These are phyloP conservation scores for Pisolithus microcarpus DNA, from an alignment of 768 basidiomycete genomes.

Conservation along the genomic window DNA sequence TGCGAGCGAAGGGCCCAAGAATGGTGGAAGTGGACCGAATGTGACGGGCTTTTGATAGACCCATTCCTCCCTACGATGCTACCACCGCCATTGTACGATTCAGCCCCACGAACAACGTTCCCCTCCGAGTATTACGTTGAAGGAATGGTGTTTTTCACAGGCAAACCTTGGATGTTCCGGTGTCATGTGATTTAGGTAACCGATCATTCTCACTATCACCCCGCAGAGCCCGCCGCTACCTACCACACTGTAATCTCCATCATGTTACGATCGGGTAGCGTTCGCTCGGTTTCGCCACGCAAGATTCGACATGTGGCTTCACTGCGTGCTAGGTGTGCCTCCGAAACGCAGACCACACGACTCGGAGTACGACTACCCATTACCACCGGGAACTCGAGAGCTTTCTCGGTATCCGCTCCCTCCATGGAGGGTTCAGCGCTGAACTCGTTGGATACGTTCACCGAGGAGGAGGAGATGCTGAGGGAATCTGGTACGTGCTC, in stretches of 20 bases:
- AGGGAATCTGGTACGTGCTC: conserved; percentile 70
- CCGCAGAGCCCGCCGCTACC: background rate
- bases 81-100: no score
- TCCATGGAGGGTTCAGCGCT: conserved; percentile 27
- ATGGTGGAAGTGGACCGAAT: no score
- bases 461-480: conserved; percentile 92
- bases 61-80: no score
- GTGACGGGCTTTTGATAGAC: no score
- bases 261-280: conserved; percentile 22
- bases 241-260: background rate
- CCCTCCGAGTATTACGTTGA: no score
- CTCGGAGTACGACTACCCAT: background rate
- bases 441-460: conserved; percentile 73
- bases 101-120: no score
- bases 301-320: background rate
- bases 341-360: no score
- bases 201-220: no score
- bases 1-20: no score
- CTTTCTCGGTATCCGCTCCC: conserved; percentile 21
- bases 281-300: conserved; percentile 10
- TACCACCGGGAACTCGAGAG: conserved; percentile 6
- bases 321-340: conserved; percentile 14
- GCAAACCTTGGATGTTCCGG: no score
- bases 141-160: no score
- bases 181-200: no score